Evolutionary conservation across 768 basidiomycete genomes (phyloP).

Genomic region (Mycena chlorophos): DNA sequence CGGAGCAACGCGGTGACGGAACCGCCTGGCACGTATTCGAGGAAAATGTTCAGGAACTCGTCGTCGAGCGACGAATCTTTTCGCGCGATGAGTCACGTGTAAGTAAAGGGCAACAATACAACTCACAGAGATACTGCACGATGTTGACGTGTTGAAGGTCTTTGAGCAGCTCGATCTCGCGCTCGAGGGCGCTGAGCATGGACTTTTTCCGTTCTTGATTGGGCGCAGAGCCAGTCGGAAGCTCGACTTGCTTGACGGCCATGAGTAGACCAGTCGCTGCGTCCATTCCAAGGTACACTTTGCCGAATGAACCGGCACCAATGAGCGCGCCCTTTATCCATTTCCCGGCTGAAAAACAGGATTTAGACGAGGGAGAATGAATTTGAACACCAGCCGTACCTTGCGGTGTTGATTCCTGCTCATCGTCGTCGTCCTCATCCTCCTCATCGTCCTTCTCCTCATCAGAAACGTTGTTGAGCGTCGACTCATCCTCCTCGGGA

Average conservation of each 20-base stretch:
- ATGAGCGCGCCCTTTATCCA: slow-evolving; percentile 98
- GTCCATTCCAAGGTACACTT: slow-evolving; percentile 95
- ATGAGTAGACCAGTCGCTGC: slow-evolving; percentile 86
- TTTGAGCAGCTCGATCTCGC: slow-evolving; percentile 92
- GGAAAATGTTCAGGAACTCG: slow-evolving; percentile 89
- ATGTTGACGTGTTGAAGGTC: slow-evolving; percentile 94
- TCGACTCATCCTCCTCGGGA: slow-evolving; percentile 32
- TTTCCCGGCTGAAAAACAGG: slow-evolving; percentile 63
- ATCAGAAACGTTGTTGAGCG: slow-evolving; percentile 30
- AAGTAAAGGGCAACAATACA: background rate
- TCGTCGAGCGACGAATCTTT: slow-evolving; percentile 93
- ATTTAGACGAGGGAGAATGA: slow-evolving; percentile 2
- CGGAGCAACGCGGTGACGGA: slow-evolving; percentile 87
- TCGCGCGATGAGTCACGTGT: background rate
- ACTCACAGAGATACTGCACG: slow-evolving; percentile 94
- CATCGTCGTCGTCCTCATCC: slow-evolving; percentile 50
- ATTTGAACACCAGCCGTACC: slow-evolving; percentile 20
- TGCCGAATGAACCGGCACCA: slow-evolving; percentile 92
- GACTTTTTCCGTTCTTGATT: slow-evolving; percentile 92
- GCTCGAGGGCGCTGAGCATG: slow-evolving; percentile 89
- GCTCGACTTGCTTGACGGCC: slow-evolving; percentile 97
- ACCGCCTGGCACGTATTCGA: slow-evolving; percentile 95
- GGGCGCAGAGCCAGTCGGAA: slow-evolving; percentile 77
- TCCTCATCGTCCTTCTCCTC: slow-evolving; percentile 50
- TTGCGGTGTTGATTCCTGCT: slow-evolving; percentile 50